Conservation (phyloP, 2,329 filamentous ascomycete species). For the Leptographium procerum region DNA sequence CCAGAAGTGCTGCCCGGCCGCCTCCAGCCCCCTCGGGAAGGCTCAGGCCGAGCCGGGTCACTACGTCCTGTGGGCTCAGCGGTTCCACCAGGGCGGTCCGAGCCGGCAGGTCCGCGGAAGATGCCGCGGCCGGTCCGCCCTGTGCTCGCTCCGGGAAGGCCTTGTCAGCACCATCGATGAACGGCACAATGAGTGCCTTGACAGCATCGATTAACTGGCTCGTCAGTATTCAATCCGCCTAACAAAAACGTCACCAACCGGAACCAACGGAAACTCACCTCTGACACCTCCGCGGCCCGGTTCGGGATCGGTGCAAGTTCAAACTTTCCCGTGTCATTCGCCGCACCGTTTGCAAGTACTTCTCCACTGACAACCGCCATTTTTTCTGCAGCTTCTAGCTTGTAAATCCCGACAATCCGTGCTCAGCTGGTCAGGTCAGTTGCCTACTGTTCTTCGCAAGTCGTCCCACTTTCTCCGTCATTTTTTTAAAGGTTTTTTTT, state of each 20-base stretch:
- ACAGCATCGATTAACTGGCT: slow-evolving; percentile 56
- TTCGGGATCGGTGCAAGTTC: slow-evolving; percentile 4
- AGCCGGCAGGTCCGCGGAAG: slow-evolving; percentile 24
- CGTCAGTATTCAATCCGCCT: neutral
- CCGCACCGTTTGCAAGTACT: neutral
- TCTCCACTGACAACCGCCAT: neutral
- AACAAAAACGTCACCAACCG: neutral
- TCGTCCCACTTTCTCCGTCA: neutral
- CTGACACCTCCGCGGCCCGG: slow-evolving; percentile 20
- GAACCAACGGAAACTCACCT: slow-evolving; percentile 14
- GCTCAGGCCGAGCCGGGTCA: slow-evolving; percentile 43
- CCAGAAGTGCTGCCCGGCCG: slow-evolving; percentile 64
- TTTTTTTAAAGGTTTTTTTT: neutral
- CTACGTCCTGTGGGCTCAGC: slow-evolving; percentile 45
- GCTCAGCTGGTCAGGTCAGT: neutral
- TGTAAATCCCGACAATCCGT: neutral
- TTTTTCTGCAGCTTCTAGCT: neutral
- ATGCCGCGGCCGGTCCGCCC: slow-evolving; percentile 34
- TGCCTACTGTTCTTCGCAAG: neutral
- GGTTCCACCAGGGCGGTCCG: slow-evolving; percentile 53
- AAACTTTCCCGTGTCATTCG: neutral
- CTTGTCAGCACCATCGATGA: slow-evolving; percentile 59
- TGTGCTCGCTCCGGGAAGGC: slow-evolving; percentile 40
- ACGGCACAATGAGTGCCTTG: slow-evolving; percentile 56
- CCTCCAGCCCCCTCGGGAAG: slow-evolving; percentile 44